Conservation (phyloP, 768 basidiomycete genomes). For the Mycena leptocephala region DNA sequence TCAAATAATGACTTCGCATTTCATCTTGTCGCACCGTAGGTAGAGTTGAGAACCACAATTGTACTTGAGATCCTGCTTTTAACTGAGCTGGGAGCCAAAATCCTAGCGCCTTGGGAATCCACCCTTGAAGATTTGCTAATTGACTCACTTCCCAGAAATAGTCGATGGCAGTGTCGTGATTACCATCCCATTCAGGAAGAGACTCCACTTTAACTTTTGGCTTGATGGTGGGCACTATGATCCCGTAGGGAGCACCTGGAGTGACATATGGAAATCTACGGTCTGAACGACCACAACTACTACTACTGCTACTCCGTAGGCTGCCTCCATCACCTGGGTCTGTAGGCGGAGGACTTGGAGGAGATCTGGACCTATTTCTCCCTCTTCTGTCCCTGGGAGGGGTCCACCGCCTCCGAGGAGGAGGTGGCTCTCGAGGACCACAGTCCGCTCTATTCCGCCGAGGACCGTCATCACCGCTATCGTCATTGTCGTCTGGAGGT, state of each 20-base stretch:
- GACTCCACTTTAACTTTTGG: not conserved
- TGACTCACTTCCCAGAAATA: constrained; percentile 1
- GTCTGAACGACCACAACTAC: too few relatives aligned
- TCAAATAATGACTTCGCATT: not conserved
- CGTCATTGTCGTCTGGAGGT: too few relatives aligned
- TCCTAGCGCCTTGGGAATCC: not conserved
- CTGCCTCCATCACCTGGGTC: too few relatives aligned
- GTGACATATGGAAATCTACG: not conserved
- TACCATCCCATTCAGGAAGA: not conserved
- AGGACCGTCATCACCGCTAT: too few relatives aligned
- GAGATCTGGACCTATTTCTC: too few relatives aligned
- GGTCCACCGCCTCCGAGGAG: too few relatives aligned
- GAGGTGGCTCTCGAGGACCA: too few relatives aligned
- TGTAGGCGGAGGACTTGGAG: too few relatives aligned
- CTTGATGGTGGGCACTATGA: not conserved
- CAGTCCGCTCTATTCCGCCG: too few relatives aligned
- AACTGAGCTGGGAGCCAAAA: not conserved
- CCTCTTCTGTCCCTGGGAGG: too few relatives aligned
- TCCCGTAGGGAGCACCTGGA: not conserved
- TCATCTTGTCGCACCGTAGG: not conserved
- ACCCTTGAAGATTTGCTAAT: not conserved
- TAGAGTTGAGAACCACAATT: not conserved
- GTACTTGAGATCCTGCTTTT: not conserved
- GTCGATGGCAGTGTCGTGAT: not conserved
- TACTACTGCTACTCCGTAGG: too few relatives aligned